phyloP scores from a whole-genome alignment of 1,284 basidiomycete genomes.

The Puccinia triticina region DNA sequence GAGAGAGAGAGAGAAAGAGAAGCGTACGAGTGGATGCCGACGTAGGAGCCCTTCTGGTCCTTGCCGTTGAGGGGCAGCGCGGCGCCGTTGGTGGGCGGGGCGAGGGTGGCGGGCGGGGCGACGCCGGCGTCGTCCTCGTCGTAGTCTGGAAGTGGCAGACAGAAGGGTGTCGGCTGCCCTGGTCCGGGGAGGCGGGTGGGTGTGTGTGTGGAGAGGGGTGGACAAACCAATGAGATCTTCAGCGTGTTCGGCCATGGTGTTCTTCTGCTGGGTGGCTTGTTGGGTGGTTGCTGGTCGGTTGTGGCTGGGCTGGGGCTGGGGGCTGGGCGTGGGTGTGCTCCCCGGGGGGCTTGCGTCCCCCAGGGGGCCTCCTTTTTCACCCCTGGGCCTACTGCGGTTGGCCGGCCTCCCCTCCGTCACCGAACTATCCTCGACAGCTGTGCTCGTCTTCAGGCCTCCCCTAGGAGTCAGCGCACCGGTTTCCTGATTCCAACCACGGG shows the following conservation, averaged over 20 bases:
- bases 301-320: no score
- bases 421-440: no score
- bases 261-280: neutral
- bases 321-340: no score
- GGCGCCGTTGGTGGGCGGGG: conserved; percentile 30
- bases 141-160: conserved; percentile 45
- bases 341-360: no score
- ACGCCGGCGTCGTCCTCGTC: conserved; percentile 50
- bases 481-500: no score
- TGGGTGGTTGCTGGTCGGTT: no score
- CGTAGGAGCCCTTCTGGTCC: conserved; percentile 78
- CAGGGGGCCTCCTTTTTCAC: no score
- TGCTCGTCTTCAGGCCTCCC: no score
- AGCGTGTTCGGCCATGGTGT: conserved; percentile 49
- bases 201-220: conserved; percentile 1
- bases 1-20: neutral
- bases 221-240: conserved; percentile 52
- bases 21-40: conserved; percentile 80
- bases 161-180: neutral
- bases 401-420: no score
- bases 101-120: conserved; percentile 23
- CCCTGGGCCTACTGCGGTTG: no score
- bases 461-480: no score
- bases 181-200: neutral
- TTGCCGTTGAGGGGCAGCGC: conserved; percentile 30